phyloP scores from a whole-genome alignment of 2,329 filamentous ascomycete genomes.

The Diplodia seriata region DNA sequence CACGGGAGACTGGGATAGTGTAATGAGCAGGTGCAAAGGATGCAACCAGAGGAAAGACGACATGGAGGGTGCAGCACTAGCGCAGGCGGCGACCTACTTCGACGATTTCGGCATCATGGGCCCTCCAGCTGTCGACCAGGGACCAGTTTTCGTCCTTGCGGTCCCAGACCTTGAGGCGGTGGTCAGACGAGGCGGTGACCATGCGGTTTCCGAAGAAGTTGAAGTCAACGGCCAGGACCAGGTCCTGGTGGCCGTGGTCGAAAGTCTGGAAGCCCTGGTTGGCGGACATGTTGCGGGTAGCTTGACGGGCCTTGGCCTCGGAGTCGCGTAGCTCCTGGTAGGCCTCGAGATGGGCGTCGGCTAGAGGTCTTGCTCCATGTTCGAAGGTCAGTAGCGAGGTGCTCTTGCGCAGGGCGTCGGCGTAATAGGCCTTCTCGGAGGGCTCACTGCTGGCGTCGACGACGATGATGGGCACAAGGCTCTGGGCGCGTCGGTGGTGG shows the following conservation, averaged over 20 bases:
- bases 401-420: conserved; percentile 26
- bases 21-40: conserved; percentile 34
- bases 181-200: conserved; percentile 89
- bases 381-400: conserved; percentile 30
- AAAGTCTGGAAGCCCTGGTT: conserved; percentile 61
- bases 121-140: conserved; percentile 85
- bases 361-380: conserved; percentile 21
- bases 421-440: conserved; percentile 5
- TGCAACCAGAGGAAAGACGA: background rate
- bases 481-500: conserved; percentile 22
- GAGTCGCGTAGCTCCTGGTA: conserved; percentile 28
- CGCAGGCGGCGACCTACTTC: conserved; percentile 65
- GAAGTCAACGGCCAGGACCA: conserved; percentile 85
- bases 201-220: conserved; percentile 92
- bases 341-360: conserved; percentile 21
- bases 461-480: conserved; percentile 13
- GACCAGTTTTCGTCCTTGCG: conserved; percentile 78
- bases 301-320: conserved; percentile 38
- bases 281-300: conserved; percentile 46
- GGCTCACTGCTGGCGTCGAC: conserved; percentile 15
- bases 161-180: conserved; percentile 91
- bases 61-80: background rate
- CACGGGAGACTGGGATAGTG: conserved; percentile 7
- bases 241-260: conserved; percentile 77
- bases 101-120: conserved; percentile 87